A percentile compares a stretch with the other conserved stretches of the same genome.
phyloP scores from a whole-genome alignment of 345 rosid species.

The Populus davidiana region DNA sequence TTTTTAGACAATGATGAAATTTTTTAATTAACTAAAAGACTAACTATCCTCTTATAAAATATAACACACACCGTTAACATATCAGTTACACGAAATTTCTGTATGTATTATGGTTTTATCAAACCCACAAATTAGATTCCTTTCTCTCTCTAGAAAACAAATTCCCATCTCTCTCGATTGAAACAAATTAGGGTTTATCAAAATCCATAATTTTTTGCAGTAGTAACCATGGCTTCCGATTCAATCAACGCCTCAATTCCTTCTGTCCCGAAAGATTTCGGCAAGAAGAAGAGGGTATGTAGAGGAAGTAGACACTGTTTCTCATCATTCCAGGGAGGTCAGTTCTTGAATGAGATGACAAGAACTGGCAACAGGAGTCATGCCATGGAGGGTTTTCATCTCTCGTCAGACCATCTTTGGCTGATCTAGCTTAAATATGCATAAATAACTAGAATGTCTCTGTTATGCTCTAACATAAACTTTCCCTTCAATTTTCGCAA shows the following conservation, averaged over 20 bases:
- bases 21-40: no score
- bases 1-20: no score
- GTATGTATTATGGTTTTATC: no score
- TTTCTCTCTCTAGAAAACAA: slow-evolving; percentile 23
- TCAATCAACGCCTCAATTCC: slow-evolving; percentile 53
- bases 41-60: no score
- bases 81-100: no score
- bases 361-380: slow-evolving; percentile 60
- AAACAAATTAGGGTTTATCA: slow-evolving; percentile 50
- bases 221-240: slow-evolving; percentile 51
- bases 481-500: slow-evolving; percentile 54
- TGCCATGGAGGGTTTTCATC: slow-evolving; percentile 49
- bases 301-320: slow-evolving; percentile 53
- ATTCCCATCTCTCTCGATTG: not conserved
- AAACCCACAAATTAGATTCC: not conserved
- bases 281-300: slow-evolving; percentile 72
- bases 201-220: not conserved
- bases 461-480: slow-evolving; percentile 49
- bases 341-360: slow-evolving; percentile 48
- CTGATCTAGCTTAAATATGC: slow-evolving; percentile 54
- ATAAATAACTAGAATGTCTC: slow-evolving; percentile 53
- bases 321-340: slow-evolving; percentile 50
- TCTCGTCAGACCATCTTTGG: slow-evolving; percentile 48
- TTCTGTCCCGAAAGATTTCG: slow-evolving; percentile 54
- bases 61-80: no score